Conservation (phyloP, 2,329 filamentous ascomycete species). For the Phaeosphaeria sp. region DNA sequence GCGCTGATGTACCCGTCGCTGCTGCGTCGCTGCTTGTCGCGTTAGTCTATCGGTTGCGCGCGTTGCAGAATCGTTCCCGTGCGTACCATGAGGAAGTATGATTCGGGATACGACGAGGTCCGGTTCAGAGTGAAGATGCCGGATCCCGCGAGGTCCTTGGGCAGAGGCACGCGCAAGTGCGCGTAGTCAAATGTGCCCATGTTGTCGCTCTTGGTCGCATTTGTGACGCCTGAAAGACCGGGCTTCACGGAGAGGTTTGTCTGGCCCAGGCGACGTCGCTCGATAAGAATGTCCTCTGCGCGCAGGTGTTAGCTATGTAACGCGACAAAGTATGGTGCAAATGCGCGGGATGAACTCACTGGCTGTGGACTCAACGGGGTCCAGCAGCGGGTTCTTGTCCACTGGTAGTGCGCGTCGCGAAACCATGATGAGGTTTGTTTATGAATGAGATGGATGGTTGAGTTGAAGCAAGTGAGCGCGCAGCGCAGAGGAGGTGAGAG, state of each 20-base stretch:
- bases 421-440: slow-evolving; percentile 38
- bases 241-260: slow-evolving; percentile 88
- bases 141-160: slow-evolving; percentile 83
- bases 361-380: slow-evolving; percentile 65
- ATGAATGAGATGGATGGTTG: slow-evolving; percentile 7
- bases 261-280: slow-evolving; percentile 87
- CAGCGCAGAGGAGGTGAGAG: slow-evolving; percentile 29
- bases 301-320: slow-evolving; percentile 26
- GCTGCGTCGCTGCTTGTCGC: slow-evolving; percentile 70
- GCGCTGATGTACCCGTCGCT: slow-evolving; percentile 84
- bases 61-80: slow-evolving; percentile 16
- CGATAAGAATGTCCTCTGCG: slow-evolving; percentile 67
- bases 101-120: slow-evolving; percentile 71
- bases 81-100: slow-evolving; percentile 90
- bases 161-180: slow-evolving; percentile 89
- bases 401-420: slow-evolving; percentile 61
- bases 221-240: slow-evolving; percentile 72
- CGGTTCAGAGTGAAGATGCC: slow-evolving; percentile 85
- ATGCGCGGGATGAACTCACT: slow-evolving; percentile 60
- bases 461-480: slow-evolving; percentile 26
- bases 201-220: slow-evolving; percentile 74
- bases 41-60: slow-evolving; percentile 35
- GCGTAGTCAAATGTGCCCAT: slow-evolving; percentile 93
- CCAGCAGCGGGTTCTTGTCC: slow-evolving; percentile 71
- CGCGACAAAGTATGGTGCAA: slow-evolving; percentile 18